These are phyloP conservation scores for Stachybotrys echinatus DNA, from an alignment of 2,329 filamentous ascomycete genomes.

Conservation along the genomic window DNA sequence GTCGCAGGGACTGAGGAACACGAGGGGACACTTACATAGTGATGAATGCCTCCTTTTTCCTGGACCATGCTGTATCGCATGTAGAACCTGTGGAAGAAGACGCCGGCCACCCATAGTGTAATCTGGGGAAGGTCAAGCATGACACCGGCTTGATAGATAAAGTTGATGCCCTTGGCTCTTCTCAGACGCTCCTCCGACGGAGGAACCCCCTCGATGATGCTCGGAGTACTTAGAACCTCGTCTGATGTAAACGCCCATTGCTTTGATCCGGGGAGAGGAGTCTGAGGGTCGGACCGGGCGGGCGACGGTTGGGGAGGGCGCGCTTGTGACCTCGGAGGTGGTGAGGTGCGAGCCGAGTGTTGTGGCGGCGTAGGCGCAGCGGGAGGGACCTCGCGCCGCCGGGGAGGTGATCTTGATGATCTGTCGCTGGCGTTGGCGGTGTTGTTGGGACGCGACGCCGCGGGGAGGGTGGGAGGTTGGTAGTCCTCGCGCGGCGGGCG, in stretches of 20 bases:
- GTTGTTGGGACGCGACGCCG: conserved; percentile 20
- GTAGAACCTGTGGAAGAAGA: conserved; percentile 94
- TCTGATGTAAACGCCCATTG: conserved; percentile 90
- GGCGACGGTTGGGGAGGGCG: conserved; percentile 39
- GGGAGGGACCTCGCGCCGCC: conserved; percentile 52
- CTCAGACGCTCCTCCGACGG: conserved; percentile 72
- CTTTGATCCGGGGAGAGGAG: conserved; percentile 31
- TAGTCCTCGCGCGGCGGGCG: conserved; percentile 52
- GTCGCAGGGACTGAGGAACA: too few relatives aligned
- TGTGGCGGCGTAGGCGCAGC: conserved; percentile 57
- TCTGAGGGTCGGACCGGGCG: conserved; percentile 30
- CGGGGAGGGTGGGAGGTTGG: conserved; percentile 44
- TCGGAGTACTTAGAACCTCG: conserved; percentile 78
- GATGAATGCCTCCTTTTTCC: conserved; percentile 73
- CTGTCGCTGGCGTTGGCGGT: conserved; percentile 27
- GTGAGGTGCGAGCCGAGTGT: conserved; percentile 49
- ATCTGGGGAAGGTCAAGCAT: conserved; percentile 88
- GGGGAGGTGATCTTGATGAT: conserved; percentile 44
- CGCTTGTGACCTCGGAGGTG: conserved; percentile 44
- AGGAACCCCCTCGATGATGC: conserved; percentile 74
- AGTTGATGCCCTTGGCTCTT: conserved; percentile 89
- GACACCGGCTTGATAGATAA: conserved; percentile 90
- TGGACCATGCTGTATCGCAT: conserved; percentile 83
- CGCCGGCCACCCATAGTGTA: conserved; percentile 84
- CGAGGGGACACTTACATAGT: conserved; percentile 61